phyloP scores from a whole-genome alignment of 805 yeast species.

The Schwanniomyces sp. region DNA sequence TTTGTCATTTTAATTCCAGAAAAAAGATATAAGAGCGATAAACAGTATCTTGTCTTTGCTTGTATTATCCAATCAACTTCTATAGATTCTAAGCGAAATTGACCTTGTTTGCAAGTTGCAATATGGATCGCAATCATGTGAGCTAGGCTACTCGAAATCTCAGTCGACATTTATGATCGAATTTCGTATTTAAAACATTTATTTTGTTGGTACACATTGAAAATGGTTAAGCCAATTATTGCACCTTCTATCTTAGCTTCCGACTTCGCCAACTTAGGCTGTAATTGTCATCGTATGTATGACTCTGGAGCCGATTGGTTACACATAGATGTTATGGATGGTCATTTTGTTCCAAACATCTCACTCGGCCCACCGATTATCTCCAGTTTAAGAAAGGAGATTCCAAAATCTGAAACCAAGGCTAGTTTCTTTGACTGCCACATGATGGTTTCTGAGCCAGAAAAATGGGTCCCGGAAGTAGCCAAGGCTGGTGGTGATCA shows the following conservation, averaged over 20 bases:
- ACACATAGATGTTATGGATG: conserved; percentile 98
- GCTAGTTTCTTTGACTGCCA: conserved; percentile 84
- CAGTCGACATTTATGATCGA: not conserved
- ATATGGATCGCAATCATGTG: not conserved
- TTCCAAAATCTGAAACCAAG: conserved; percentile 62
- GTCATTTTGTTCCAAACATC: conserved; percentile 96
- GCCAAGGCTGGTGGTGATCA: conserved; percentile 95
- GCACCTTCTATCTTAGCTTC: conserved; percentile 95
- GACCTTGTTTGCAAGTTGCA: no score
- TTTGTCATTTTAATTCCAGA: no score
- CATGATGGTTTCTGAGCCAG: conserved; percentile 95
- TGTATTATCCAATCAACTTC: no score
- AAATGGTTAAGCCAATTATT: conserved; percentile 76
- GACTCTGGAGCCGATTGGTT: conserved; percentile 92
- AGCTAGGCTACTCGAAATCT: not conserved
- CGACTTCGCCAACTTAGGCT: conserved; percentile 86
- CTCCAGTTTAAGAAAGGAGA: conserved; percentile 67
- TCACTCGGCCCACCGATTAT: conserved; percentile 93
- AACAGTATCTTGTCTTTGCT: no score
- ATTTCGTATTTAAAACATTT: not conserved
- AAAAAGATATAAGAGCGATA: no score
- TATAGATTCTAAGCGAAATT: no score
- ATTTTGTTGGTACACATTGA: not conserved
- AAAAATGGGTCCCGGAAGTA: conserved; percentile 89
- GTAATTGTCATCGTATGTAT: conserved; percentile 81